Evolutionary conservation across 1,139 yeast genomes (phyloP).

Genomic region (Fermentozyma sake): DNA sequence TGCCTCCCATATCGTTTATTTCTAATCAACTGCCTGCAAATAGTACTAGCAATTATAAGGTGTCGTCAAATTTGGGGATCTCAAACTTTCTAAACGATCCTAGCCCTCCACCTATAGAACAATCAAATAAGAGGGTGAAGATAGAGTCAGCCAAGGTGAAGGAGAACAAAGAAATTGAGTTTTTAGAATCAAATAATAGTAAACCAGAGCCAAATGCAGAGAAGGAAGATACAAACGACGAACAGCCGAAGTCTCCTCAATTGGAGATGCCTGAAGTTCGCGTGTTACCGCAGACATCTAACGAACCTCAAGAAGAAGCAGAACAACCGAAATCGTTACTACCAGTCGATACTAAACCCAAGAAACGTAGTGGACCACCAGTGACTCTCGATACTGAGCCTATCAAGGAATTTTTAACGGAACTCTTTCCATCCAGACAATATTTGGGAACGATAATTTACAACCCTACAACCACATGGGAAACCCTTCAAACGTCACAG

Average conservation of each 20-base stretch:
- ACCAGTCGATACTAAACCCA: conserved; percentile 2
- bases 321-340: conserved; percentile 1
- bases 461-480: conserved; percentile 50
- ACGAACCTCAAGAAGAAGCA: conserved; percentile 1
- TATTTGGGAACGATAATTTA: conserved; percentile 62
- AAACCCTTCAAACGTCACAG: conserved; percentile 32
- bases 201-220: no score
- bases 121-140: conserved; percentile 3
- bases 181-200: no score
- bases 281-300: no score
- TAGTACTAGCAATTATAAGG: no score
- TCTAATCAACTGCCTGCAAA: conserved; percentile 18
- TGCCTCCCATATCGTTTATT: conserved; percentile 28
- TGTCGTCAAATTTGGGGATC: conserved; percentile 18
- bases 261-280: no score
- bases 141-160: conserved; percentile 2
- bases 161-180: neutral
- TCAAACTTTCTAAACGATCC: conserved; percentile 13
- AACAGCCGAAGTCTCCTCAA: no score
- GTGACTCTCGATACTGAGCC: conserved; percentile 36
- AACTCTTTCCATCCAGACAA: conserved; percentile 43
- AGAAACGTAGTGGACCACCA: conserved; percentile 15
- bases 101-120: conserved; percentile 5
- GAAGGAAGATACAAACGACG: no score
- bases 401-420: conserved; percentile 41